These are phyloP conservation scores for Kregervanrija delftensis DNA, from an alignment of 805 yeast species.

Conservation along the genomic window DNA sequence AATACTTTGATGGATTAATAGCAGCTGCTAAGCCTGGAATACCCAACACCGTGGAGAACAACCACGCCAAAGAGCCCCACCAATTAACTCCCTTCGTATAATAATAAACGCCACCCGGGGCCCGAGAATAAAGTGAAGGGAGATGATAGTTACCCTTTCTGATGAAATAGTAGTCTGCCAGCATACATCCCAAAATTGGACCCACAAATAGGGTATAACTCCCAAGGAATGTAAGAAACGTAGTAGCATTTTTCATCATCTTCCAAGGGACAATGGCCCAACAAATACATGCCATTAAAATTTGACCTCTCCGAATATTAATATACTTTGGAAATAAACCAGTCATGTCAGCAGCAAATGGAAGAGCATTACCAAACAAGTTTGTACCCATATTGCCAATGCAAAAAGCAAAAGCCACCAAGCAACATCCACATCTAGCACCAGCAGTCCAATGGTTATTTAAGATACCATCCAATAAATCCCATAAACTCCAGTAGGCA, in stretches of 20 bases:
- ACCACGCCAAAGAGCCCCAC: conserved; percentile 16
- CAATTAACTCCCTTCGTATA: conserved; percentile 11
- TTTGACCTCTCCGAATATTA: conserved; percentile 40
- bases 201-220: conserved; percentile 31
- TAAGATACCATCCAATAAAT: conserved; percentile 33
- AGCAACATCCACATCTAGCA: conserved; percentile 44
- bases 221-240: conserved; percentile 24
- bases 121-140: conserved; percentile 33
- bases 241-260: conserved; percentile 28
- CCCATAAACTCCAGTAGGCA: conserved; percentile 40
- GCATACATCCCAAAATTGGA: conserved; percentile 32
- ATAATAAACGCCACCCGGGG: conserved; percentile 28
- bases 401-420: conserved; percentile 36
- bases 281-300: conserved; percentile 28
- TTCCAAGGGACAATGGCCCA: conserved; percentile 37
- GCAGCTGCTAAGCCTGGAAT: conserved; percentile 23
- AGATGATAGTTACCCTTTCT: conserved; percentile 33
- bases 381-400: conserved; percentile 34
- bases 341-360: conserved; percentile 46
- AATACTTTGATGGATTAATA: no score
- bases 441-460: conserved; percentile 30
- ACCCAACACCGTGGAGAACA: conserved; percentile 13
- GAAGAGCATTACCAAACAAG: conserved; percentile 32
- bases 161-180: conserved; percentile 34
- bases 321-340: conserved; percentile 39